Evolutionary conservation across 2,329 filamentous ascomycete genomes (phyloP), one percentile per base, ranked within the genome.

Genomic region (Fusarium sarcochroum): DNA sequence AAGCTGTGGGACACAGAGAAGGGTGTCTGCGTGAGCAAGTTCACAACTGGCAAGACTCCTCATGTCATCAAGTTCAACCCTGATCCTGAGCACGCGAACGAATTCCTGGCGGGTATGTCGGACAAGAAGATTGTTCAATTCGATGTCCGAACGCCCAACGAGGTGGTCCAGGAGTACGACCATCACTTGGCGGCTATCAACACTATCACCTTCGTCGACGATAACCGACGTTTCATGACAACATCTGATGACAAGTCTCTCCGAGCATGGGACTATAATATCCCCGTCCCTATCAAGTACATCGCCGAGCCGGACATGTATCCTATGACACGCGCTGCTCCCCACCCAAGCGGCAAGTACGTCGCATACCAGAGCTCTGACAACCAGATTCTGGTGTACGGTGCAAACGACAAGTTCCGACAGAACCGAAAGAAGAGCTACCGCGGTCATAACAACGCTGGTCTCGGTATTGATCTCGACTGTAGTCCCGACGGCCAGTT

Each of bases 111-210:
- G 2, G 96, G 96, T 75, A 97, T 98, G 93, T 96, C 93, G 37
- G 95, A 99, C 80, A 99, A 99, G 85, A 98, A 98, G 84, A 99
- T 99, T 72, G 87, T 99, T 41, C 96, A 99, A 77, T 99, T 97
- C 80, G 96, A 99, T 80, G 94, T 90, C 3, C 89, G 97, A 27
- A 90, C 90, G 8, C 81, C 85, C 63, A 89, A 89, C 70, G 90
- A 97, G 74, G 86, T 96, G 60, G 92, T 97, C 14, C 97, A 99
- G 77, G 96, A 98, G 83, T 99, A 99, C 81, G 95, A 99, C 77
- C 96, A 99, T 80, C 96, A 99, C 79, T 84, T 99, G 66, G 96
- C 94, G n/a, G 93, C 96, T 23, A 91, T 99, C 83, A 99, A 99
- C 82, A 98, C 96, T 11, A 93, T 99, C 71, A 96, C 93, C 6